Evolutionary conservation across 2,329 filamentous ascomycete species (phyloP), one percentile per base, ranked within the genome.

Genomic region (Hypoxylon sp.): DNA sequence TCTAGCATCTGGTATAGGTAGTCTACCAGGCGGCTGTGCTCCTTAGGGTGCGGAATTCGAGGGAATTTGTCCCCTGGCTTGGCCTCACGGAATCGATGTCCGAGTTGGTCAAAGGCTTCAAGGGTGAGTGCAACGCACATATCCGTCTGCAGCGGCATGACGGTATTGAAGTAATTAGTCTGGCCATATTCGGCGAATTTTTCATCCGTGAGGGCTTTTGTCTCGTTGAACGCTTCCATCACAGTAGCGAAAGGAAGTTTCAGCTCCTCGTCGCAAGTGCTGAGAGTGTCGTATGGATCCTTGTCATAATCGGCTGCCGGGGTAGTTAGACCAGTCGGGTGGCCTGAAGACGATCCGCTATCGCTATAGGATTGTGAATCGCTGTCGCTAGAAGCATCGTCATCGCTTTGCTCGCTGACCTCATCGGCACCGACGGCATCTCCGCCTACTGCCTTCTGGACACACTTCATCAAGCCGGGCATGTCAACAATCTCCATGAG

Each of bases 21-120:
- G 3, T 77, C 67, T 10, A 78, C 71, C 8, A 82, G 62, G 13
- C 73, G 73, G 1, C 57, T 53, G 54, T 81, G 79, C 55, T 78
- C 68, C 5, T 75, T 67, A 6, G 74, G 68, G 59, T 75, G 72
- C 0, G 62, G 24, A 11, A 81, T 73, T 1, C 74, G 73, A 2
- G 64, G n/a, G 3, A 79, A 69, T n/a, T 47, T 61, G 50, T 70
- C 65, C 4, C 68, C 68, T 1, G 62, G 19, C 7, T 39, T 64
- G 3, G 77, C 75, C 2, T 62, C 66, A 0, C 74, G 64, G 51
- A 72, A 46, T 32, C 51, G 27, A 27, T 69, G 77, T 1, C 79
- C 80, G 0, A 82, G 72, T 50, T 76, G 24, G 35, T 80, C 75
- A 29, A 81, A 80, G 5, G 79, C 79, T 60, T 82, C 79, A 1